A percentile compares a stretch with the other conserved stretches of the same genome.
Conservation (phyloP, 2,329 filamentous ascomycete genomes). For the Neonectria magnoliae region DNA sequence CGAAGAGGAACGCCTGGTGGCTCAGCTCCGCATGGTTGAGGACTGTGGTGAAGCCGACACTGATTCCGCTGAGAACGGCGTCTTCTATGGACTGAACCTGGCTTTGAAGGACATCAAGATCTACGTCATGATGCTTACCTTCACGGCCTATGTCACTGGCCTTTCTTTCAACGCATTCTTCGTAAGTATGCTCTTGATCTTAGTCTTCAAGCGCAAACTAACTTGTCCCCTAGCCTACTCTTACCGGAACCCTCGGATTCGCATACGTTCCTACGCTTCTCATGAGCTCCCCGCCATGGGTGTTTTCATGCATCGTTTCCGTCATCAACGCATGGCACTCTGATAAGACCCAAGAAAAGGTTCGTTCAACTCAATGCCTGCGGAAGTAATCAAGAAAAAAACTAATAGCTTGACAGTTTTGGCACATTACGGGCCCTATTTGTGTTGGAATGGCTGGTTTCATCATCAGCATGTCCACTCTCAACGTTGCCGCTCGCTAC, state of each 20-base stretch:
- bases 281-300: constrained; percentile 67
- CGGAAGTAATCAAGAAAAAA: background rate
- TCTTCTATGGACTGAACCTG: constrained; percentile 65
- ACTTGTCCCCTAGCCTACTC: constrained; percentile 51
- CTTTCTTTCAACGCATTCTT: constrained; percentile 69
- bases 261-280: constrained; percentile 62
- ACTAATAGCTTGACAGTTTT: constrained; percentile 54
- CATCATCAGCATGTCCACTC: constrained; percentile 68
- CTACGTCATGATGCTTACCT: constrained; percentile 71
- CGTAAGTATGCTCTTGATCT: constrained; percentile 42
- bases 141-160: constrained; percentile 69
- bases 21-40: constrained; percentile 65
- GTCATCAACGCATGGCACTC: constrained; percentile 65
- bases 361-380: constrained; percentile 34
- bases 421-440: constrained; percentile 66
- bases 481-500: constrained; percentile 66
- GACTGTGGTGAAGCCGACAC: constrained; percentile 66
- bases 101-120: constrained; percentile 70
- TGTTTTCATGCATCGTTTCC: constrained; percentile 67
- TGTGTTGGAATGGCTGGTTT: constrained; percentile 65
- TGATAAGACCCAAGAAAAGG: constrained; percentile 64
- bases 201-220: background rate
- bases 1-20: constrained; percentile 65
- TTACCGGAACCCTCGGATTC: constrained; percentile 65
- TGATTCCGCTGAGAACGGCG: constrained; percentile 60